These are phyloP conservation scores for Paulownia fortunei DNA, from an alignment of 257 asterid species.

Conservation along the genomic window DNA sequence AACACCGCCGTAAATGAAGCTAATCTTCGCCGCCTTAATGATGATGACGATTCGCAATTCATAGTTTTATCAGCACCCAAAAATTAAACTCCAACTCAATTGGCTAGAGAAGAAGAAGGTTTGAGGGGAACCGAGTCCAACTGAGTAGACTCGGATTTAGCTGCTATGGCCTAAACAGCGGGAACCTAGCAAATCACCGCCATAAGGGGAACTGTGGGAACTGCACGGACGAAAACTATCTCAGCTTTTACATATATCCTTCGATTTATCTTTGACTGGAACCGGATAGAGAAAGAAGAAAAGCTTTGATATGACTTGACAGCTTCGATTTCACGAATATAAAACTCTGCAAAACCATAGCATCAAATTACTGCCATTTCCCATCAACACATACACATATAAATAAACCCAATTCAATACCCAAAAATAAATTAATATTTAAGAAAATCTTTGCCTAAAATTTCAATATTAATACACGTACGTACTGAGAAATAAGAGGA, in stretches of 20 bases:
- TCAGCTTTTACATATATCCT: constrained; percentile 39
- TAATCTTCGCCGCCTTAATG: constrained; percentile 29
- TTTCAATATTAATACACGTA: neutral
- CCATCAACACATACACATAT: constrained; percentile 20
- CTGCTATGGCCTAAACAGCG: constrained; percentile 25
- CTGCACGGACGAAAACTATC: constrained; percentile 35
- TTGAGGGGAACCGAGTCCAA: constrained; percentile 10
- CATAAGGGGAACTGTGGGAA: constrained; percentile 25
- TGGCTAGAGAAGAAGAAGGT: neutral
- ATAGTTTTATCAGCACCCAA: constrained; percentile 26
- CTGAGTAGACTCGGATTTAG: constrained; percentile 40
- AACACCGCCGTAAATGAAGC: constrained; percentile 31
- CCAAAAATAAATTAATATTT: neutral
- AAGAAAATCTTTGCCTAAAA: neutral
- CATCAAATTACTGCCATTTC: constrained; percentile 16
- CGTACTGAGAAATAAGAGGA: neutral
- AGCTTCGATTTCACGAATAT: constrained; percentile 41
- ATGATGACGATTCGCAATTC: constrained; percentile 34
- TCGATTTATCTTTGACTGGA: constrained; percentile 40
- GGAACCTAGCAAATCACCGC: constrained; percentile 44
- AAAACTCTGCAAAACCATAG: constrained; percentile 33
- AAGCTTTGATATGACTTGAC: constrained; percentile 50
- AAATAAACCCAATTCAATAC: neutral
- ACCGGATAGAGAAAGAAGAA: constrained; percentile 23
- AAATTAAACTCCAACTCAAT: neutral